These are phyloP conservation scores for Panicum virgatum DNA, from an alignment of 202 grass and related monocot genomes.

Conservation along the genomic window DNA sequence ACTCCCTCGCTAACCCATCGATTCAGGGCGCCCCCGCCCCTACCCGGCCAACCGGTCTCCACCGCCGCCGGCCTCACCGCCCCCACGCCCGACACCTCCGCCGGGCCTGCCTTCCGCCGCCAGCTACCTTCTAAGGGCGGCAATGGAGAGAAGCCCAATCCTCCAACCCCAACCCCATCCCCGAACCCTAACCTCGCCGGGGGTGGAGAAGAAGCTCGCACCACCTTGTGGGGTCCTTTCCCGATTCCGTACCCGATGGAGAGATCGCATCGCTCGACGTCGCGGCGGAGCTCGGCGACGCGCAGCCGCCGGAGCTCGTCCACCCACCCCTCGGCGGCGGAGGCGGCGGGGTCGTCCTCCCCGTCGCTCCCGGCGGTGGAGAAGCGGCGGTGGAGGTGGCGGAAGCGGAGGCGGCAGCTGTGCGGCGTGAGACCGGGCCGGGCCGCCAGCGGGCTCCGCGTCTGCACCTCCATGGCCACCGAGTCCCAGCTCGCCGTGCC, in stretches of 20 bases:
- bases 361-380: constrained; percentile 15
- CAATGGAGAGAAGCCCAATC: no score
- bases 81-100: no score
- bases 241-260: constrained; percentile 71
- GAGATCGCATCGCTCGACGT: constrained; percentile 90
- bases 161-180: no score
- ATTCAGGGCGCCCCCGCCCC: no score
- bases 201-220: no score
- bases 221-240: no score
- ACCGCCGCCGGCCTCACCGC: constrained; percentile 34
- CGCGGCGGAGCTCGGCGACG: constrained; percentile 86
- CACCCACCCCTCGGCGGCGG: constrained; percentile 67
- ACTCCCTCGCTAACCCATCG: no score
- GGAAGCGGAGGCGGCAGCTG: constrained; percentile 75
- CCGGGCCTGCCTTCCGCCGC: no score
- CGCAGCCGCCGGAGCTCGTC: constrained; percentile 83
- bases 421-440: constrained; percentile 52
- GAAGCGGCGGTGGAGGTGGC: constrained; percentile 76
- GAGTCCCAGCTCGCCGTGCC: constrained; percentile 84
- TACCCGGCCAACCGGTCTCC: no score
- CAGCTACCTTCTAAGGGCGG: no score
- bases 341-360: constrained; percentile 31
- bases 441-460: constrained; percentile 49
- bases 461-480: constrained; percentile 79
- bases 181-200: no score